Evolutionary conservation across 2,329 filamentous ascomycete species (phyloP).

Genomic region (Cladophialophora immunda): DNA sequence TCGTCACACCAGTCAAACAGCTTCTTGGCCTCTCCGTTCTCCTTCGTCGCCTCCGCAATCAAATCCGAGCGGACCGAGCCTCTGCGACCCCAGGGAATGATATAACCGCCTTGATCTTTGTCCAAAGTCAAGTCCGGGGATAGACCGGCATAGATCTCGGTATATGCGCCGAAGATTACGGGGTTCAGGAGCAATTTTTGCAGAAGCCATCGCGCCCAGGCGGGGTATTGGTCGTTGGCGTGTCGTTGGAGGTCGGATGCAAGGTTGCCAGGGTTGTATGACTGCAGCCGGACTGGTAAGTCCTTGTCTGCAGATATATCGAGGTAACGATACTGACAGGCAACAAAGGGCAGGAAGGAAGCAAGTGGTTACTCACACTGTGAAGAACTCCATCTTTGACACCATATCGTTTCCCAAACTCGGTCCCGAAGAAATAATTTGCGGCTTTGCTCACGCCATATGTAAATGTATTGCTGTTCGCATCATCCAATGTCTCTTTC

Average conservation of each 20-base stretch:
- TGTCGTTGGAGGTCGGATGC: conserved; percentile 49
- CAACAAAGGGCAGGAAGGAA: neutral
- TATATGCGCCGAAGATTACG: conserved; percentile 56
- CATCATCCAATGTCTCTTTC: conserved; percentile 24
- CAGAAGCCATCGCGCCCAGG: conserved; percentile 3
- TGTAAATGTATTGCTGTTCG: neutral
- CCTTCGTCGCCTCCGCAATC: conserved; percentile 21
- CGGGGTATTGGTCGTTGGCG: conserved; percentile 5
- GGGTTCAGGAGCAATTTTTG: conserved; percentile 40
- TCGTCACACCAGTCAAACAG: conserved; percentile 36
- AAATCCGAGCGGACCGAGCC: conserved; percentile 20
- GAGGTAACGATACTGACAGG: neutral
- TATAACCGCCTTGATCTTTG: conserved; percentile 46
- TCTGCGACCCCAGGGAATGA: conserved; percentile 59
- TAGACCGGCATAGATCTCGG: conserved; percentile 58
- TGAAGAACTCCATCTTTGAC: conserved; percentile 31
- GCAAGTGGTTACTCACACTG: conserved; percentile 37
- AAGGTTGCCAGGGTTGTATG: conserved; percentile 56
- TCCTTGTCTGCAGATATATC: neutral
- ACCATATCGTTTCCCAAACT: conserved; percentile 33
- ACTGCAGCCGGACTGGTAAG: conserved; percentile 15
- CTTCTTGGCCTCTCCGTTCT: conserved; percentile 25
- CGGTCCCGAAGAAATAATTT: conserved; percentile 31
- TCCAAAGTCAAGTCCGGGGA: conserved; percentile 51
- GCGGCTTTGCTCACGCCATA: conserved; percentile 33